Percentiles rank a stretch among this genome's conserved stretches.
Evolutionary conservation across 176 grass and related monocot species (phyloP).

Genomic region (Avena insularis): DNA sequence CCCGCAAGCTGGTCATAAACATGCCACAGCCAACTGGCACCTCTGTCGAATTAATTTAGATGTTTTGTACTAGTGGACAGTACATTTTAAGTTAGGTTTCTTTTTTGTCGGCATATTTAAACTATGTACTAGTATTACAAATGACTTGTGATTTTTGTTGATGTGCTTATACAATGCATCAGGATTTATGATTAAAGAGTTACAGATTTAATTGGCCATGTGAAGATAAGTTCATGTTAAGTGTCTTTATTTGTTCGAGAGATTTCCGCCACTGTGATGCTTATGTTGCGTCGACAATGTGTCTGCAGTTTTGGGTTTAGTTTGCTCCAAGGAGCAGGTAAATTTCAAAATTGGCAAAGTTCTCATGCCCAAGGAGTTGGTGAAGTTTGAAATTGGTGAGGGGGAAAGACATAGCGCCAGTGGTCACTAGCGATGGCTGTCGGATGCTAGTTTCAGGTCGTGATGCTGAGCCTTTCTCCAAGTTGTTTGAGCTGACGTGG

Average conservation of each 20-base stretch:
- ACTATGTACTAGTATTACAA: neutral
- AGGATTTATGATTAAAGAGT: neutral
- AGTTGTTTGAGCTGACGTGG: too few species aligned
- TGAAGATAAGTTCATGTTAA: neutral
- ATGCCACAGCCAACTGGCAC: slow-evolving; percentile 6
- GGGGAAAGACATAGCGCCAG: too few species aligned
- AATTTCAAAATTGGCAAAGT: neutral
- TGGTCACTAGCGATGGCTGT: too few species aligned
- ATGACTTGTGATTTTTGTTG: neutral
- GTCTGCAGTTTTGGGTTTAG: neutral
- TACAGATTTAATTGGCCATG: neutral
- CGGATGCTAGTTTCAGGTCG: too few species aligned
- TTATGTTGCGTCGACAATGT: neutral
- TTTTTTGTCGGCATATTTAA: neutral
- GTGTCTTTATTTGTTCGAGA: neutral
- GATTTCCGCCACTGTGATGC: neutral
- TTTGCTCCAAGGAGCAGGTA: neutral
- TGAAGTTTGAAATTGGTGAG: too few species aligned
- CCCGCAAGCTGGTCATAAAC: slow-evolving; percentile 22
- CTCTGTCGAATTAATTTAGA: slow-evolving; percentile 31
- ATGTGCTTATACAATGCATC: neutral
- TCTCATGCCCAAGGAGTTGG: too few species aligned
- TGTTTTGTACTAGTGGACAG: slow-evolving; percentile 31
- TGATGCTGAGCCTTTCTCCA: too few species aligned
- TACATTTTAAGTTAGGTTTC: slow-evolving; percentile 2